phyloP scores from a whole-genome alignment of 306 rosid genomes.

The Cucurbita moschata region DNA sequence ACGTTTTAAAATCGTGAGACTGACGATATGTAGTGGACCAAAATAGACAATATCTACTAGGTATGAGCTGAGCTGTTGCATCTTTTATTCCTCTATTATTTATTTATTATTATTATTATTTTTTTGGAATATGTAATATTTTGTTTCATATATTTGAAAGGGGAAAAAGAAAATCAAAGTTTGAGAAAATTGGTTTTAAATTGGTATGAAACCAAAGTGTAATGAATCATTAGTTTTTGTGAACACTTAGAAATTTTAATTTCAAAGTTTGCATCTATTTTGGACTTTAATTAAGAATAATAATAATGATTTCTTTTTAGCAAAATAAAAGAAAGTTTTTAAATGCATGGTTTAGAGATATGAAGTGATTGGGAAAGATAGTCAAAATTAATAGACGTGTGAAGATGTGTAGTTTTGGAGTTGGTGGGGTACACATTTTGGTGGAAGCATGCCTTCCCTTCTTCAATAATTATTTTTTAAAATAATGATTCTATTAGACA shows the following conservation, averaged over 20 bases:
- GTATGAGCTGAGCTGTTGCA: no score
- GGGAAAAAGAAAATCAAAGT: not conserved
- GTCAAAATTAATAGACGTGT: not conserved
- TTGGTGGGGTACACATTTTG: conserved; percentile 4
- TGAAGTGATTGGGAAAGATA: not conserved
- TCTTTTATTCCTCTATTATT: no score
- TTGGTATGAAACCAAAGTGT: not conserved
- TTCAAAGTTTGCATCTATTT: not conserved
- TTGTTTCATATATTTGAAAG: not conserved
- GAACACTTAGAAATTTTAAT: not conserved
- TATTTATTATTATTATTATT: no score
- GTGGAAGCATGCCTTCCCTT: conserved; percentile 5
- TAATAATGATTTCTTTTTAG: not conserved
- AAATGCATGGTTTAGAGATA: not conserved
- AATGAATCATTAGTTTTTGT: not conserved
- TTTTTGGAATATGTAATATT: no score
- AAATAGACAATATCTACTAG: no score
- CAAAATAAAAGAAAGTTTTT: not conserved
- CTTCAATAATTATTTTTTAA: not conserved
- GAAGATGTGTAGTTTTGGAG: not conserved
- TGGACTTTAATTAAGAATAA: not conserved
- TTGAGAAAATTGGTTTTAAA: not conserved
- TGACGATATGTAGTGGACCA: no score
- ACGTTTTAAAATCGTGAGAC: no score
- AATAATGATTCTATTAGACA: not conserved